These are phyloP conservation scores for Blastobotrys malaysiensis DNA, from an alignment of 1,139 yeast genomes.

Conservation along the genomic window DNA sequence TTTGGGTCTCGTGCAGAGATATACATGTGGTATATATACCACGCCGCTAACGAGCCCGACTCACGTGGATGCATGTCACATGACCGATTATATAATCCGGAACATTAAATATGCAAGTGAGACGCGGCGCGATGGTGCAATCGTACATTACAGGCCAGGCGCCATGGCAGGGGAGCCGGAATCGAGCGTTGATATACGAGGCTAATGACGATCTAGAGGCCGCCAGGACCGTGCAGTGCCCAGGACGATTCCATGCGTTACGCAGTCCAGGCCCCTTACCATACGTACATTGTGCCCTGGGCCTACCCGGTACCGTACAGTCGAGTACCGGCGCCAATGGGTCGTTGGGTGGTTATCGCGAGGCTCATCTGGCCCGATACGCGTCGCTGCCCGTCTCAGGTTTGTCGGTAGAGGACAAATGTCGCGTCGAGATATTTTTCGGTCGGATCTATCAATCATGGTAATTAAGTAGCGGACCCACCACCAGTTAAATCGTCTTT, in stretches of 20 bases:
- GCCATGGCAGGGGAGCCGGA: no score
- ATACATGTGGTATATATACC: not conserved
- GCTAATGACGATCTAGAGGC: no score
- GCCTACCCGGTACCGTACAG: no score
- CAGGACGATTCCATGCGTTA: not conserved
- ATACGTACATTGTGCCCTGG: no score
- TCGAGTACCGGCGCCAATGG: no score
- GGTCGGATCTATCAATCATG: not conserved
- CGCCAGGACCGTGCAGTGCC: no score
- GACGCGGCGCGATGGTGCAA: slow-evolving; percentile 1
- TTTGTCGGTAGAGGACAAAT: not conserved
- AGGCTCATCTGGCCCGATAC: not conserved
- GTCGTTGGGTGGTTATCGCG: no score
- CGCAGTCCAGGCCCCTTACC: no score
- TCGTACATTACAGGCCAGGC: no score
- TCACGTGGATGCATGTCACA: not conserved
- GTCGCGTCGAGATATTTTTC: not conserved
- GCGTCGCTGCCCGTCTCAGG: not conserved
- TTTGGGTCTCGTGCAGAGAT: not conserved
- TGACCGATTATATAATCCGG: not conserved
- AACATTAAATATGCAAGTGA: not conserved
- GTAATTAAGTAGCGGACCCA: not conserved
- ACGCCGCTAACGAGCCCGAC: not conserved
- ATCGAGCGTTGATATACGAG: no score
- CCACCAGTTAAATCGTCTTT: no score